Conservation (phyloP, 1,284 basidiomycete genomes). For the Pseudozyma flocculosa region DNA sequence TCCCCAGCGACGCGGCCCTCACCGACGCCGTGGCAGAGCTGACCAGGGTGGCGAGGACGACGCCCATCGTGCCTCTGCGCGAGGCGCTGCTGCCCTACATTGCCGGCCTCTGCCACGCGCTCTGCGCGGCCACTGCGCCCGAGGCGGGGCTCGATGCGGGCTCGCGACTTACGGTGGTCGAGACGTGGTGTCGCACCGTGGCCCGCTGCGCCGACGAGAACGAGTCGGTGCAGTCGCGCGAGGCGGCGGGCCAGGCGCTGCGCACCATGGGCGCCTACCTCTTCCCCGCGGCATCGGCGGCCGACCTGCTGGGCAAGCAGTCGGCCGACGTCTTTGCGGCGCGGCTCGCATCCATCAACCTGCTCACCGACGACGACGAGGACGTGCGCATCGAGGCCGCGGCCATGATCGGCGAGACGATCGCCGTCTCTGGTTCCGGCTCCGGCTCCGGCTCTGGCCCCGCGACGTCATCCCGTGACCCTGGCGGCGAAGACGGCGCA, state of each 20-base stretch:
- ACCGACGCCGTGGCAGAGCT: neutral
- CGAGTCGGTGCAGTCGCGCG: conserved; percentile 33
- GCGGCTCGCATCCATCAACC: conserved; percentile 23
- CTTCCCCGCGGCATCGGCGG: conserved; percentile 8
- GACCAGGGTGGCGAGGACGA: conserved; percentile 7
- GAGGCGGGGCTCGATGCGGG: neutral
- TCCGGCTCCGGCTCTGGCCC: too few relatives aligned
- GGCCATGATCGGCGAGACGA: conserved; percentile 28
- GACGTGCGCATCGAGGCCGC: conserved; percentile 36
- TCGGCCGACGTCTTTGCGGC: conserved; percentile 13
- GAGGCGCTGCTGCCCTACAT: conserved; percentile 43
- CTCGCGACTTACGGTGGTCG: neutral
- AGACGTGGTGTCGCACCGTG: conserved; percentile 4
- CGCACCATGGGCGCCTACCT: conserved; percentile 16
- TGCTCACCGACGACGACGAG: conserved; percentile 39
- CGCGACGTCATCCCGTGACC: too few relatives aligned
- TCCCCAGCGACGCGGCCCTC: neutral
- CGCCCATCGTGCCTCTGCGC: conserved; percentile 24
- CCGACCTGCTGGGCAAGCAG: neutral
- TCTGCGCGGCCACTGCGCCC: neutral
- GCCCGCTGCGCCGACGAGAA: conserved; percentile 26
- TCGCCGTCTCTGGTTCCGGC: conserved; percentile 10
- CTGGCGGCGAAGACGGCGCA: too few relatives aligned
- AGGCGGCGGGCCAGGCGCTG: conserved; percentile 22
- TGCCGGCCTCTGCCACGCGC: conserved; percentile 20